Percentiles rank a stretch among this genome's conserved stretches.
These are phyloP conservation scores for Petunia hybrid DNA, from an alignment of 305 asterid genomes.

Conservation along the genomic window DNA sequence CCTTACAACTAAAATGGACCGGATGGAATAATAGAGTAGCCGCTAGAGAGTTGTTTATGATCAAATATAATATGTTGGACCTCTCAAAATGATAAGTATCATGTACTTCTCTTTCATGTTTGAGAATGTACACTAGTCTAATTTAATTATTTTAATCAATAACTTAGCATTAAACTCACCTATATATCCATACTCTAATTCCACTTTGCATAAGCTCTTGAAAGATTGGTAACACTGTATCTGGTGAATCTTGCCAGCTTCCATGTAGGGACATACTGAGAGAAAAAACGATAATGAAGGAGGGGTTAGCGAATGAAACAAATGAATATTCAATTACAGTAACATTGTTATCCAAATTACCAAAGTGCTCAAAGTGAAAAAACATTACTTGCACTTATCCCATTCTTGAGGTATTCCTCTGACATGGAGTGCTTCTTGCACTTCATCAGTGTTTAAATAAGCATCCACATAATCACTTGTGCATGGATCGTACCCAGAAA, in stretches of 20 bases:
- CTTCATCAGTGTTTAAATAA: slow-evolving; percentile 40
- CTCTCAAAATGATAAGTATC: too few species aligned
- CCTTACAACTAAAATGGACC: too few species aligned
- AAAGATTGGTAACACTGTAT: slow-evolving; percentile 47
- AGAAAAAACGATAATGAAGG: background rate
- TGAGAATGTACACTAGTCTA: background rate
- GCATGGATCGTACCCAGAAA: slow-evolving; percentile 41
- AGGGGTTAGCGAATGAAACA: background rate
- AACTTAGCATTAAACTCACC: slow-evolving; percentile 34
- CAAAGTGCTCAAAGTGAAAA: background rate
- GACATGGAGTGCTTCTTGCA: slow-evolving; percentile 36
- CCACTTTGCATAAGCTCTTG: slow-evolving; percentile 50
- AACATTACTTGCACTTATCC: slow-evolving; percentile 38
- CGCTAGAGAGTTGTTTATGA: too few species aligned
- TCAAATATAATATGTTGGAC: background rate
- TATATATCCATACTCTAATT: slow-evolving; percentile 57
- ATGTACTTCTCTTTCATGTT: too few species aligned
- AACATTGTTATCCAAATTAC: background rate
- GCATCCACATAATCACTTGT: background rate
- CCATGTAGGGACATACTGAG: background rate
- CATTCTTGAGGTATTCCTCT: slow-evolving; percentile 35
- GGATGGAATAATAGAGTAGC: too few species aligned
- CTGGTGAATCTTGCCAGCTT: slow-evolving; percentile 45
- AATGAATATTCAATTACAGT: background rate
- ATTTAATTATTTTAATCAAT: background rate